phyloP scores from a whole-genome alignment of 768 basidiomycete species.

The Rhodotorula diobovata region DNA sequence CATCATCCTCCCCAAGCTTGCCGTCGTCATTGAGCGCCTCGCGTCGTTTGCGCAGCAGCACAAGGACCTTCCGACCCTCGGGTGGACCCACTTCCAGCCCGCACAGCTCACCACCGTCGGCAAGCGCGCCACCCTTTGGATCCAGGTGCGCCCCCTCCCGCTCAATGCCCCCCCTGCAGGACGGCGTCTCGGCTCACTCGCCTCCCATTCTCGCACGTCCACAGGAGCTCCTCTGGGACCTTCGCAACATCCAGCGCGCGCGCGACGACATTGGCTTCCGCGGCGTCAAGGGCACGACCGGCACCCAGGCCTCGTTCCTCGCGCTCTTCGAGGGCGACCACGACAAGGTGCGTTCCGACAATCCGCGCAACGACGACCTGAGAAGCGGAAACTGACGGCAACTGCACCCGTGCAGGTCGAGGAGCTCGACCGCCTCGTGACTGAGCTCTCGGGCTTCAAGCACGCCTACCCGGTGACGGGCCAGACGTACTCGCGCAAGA shows the following conservation, averaged over 20 bases:
- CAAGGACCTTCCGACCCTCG: constrained; percentile 82
- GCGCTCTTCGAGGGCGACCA: constrained; percentile 92
- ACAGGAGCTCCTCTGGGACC: constrained; percentile 90
- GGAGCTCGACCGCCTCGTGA: constrained; percentile 79
- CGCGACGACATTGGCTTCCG: constrained; percentile 91
- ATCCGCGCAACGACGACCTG: too few species aligned
- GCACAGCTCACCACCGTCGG: constrained; percentile 98
- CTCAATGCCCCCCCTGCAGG: too few species aligned
- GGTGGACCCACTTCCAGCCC: constrained; percentile 98
- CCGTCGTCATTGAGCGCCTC: constrained; percentile 81
- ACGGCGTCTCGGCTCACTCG: not conserved
- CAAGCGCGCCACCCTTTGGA: constrained; percentile 92
- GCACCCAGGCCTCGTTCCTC: constrained; percentile 94
- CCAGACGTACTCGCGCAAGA: constrained; percentile 97
- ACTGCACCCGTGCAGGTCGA: constrained; percentile 59
- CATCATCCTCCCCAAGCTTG: constrained; percentile 80
- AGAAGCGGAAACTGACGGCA: too few species aligned
- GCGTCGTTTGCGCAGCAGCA: constrained; percentile 77
- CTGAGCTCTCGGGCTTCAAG: constrained; percentile 81
- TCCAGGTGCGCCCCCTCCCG: constrained; percentile 59
- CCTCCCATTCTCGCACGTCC: too few species aligned
- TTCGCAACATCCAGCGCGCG: constrained; percentile 84
- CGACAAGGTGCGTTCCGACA: constrained; percentile 59
- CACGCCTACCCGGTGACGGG: constrained; percentile 97
- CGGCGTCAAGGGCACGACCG: constrained; percentile 98